Conservation (phyloP, 2,329 filamentous ascomycete species). For the Macrophomina tecta region DNA sequence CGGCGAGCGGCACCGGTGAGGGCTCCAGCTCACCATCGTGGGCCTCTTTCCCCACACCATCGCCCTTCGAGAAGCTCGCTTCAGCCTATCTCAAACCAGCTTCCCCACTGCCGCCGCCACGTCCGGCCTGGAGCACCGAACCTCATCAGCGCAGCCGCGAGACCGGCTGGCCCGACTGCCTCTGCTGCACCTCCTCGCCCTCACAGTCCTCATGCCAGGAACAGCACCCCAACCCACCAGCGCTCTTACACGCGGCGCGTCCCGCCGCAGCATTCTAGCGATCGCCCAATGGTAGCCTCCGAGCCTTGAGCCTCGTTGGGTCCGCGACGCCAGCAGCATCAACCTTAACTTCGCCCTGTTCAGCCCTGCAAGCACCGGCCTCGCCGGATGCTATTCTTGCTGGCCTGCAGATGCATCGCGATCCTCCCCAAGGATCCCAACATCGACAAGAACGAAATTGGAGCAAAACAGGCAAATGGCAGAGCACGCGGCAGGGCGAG, state of each 20-base stretch:
- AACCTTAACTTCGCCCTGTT: neutral
- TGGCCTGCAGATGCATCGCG: neutral
- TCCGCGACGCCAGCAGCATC: constrained; percentile 7
- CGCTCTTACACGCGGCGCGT: neutral
- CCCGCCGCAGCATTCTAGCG: neutral
- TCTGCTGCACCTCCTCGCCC: neutral
- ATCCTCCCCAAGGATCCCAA: neutral
- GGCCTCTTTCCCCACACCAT: constrained; percentile 13
- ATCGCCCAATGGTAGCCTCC: constrained; percentile 5
- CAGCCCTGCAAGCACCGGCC: neutral
- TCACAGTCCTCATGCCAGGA: neutral
- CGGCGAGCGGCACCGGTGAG: constrained; percentile 12
- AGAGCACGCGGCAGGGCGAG: neutral
- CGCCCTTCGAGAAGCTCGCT: constrained; percentile 23
- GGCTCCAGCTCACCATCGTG: constrained; percentile 18
- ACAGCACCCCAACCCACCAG: neutral
- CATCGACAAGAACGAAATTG: neutral
- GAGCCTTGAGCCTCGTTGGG: constrained; percentile 5
- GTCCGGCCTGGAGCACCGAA: neutral
- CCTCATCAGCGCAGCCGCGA: neutral
- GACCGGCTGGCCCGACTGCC: neutral
- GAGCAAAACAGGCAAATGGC: neutral
- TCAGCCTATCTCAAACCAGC: constrained; percentile 7
- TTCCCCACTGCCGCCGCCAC: neutral
- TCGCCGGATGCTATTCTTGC: neutral